Evolutionary conservation across 495 filamentous ascomycete genomes (phyloP), one percentile per base, ranked within the genome.

Genomic region (Friedmanniomyces endolithicus): DNA sequence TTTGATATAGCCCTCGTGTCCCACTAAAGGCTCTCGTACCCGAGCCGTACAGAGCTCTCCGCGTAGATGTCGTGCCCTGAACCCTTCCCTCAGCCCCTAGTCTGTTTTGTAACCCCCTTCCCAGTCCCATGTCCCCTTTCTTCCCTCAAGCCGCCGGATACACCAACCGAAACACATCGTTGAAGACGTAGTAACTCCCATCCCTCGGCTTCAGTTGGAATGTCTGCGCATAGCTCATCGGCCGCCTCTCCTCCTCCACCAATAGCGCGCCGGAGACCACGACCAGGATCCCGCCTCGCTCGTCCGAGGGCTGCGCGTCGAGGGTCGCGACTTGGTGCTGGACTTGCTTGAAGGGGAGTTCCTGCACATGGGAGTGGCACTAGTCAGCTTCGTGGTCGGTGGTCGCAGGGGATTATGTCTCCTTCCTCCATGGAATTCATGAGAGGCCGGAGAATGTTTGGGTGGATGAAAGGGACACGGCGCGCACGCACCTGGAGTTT

Each of bases 151-250:
- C 63, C 20, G 66, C 67, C 11, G 66, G 62, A 71, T 86, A 89
- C 58, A 90, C 75, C 54, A 97, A 76, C 61, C 82, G 82, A 80
- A 95, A 96, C 71, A 95, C 72, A 66, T 97, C 89, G 75, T 95
- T 95, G 72, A 81, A 82, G 64, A 96, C 83, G 67, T 78, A 94
- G 75, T 82, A 95, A 70, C 74, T 80, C 41, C 81, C 84, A 24
- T 61, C 11, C n/a, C 70, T 84, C 34, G 82, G 83, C 56, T 77
- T 66, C 44, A 96, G 80, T 62, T 89, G 85, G 77, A 95, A 97
- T 27, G 73, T 68, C 74, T 97, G 89, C 31, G 81, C 81, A 72
- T 85, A 97, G 75, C 76, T 84, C 78, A 94, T 87, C 39, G 88
- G 86, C 56, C 77, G 75, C 59, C 82, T 72, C 67, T 87, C 78